A percentile compares a stretch with the other conserved stretches of the same genome.
Conservation (phyloP, 768 basidiomycete species). For the Mycena amicta region DNA sequence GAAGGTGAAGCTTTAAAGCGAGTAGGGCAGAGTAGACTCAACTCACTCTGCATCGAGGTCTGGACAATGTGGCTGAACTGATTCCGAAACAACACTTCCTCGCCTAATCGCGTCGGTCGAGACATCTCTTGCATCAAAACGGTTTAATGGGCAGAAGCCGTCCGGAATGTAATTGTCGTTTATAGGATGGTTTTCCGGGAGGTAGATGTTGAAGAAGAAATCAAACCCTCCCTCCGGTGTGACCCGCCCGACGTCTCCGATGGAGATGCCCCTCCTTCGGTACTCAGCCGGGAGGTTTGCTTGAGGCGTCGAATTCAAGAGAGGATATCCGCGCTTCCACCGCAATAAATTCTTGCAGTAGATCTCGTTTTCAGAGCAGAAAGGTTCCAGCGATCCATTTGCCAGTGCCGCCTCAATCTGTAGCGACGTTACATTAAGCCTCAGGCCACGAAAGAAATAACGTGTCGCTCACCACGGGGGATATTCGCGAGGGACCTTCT, state of each 20-base stretch:
- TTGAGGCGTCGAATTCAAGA: constrained; percentile 37
- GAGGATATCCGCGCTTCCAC: constrained; percentile 31
- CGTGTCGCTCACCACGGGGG: too few species aligned
- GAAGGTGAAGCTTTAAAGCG: neutral
- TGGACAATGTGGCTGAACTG: neutral
- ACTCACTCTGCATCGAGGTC: neutral
- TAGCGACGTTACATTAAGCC: too few species aligned
- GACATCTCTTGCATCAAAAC: neutral
- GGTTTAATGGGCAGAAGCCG: constrained; percentile 16
- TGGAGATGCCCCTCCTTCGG: constrained; percentile 30
- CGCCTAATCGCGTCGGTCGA: neutral
- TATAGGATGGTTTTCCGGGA: constrained; percentile 30
- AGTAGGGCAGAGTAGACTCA: neutral
- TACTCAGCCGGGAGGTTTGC: constrained; percentile 27
- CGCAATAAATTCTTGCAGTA: constrained; percentile 7
- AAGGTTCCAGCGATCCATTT: too few species aligned
- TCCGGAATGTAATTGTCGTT: constrained; percentile 31
- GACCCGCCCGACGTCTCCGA: constrained; percentile 43
- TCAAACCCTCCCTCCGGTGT: constrained; percentile 38
- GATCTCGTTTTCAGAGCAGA: constrained; percentile 3
- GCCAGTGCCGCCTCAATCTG: too few species aligned
- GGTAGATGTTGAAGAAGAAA: constrained; percentile 40
- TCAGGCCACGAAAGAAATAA: too few species aligned
- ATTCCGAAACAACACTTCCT: neutral
- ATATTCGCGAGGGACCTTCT: too few species aligned